These are phyloP conservation scores for Trichoderma koningiopsis DNA, from an alignment of 2,329 filamentous ascomycete genomes.

Conservation along the genomic window DNA sequence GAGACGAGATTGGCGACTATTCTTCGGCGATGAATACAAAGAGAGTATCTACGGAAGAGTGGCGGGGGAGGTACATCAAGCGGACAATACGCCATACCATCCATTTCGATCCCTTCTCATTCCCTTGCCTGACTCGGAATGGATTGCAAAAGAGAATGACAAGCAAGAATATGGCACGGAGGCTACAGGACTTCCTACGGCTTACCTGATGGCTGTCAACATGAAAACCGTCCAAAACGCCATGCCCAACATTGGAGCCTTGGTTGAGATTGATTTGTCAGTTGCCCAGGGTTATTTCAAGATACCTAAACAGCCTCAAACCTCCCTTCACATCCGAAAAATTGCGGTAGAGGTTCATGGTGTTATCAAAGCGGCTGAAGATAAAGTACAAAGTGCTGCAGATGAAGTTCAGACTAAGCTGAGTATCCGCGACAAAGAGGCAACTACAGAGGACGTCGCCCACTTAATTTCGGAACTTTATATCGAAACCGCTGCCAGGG, in stretches of 20 bases:
- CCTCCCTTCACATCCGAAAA: not conserved
- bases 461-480: not conserved
- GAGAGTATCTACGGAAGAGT: not conserved
- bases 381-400: not conserved
- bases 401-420: not conserved
- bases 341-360: not conserved
- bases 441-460: not conserved
- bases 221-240: not conserved
- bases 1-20: not conserved
- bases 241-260: not conserved
- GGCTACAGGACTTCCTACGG: not conserved
- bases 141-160: not conserved
- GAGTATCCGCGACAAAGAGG: not conserved
- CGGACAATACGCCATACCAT: not conserved
- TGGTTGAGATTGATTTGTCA: not conserved
- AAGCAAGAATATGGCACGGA: not conserved
- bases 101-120: not conserved
- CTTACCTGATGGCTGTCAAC: conserved; percentile 5
- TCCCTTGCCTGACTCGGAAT: not conserved
- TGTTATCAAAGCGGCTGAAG: not conserved
- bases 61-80: not conserved
- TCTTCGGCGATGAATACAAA: not conserved
- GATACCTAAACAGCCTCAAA: not conserved
- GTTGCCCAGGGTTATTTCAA: not conserved
- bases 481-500: not conserved